These are phyloP conservation scores for Ambispora gerdemannii DNA, from an alignment of 192 early-diverging fungal genomes.

Conservation along the genomic window DNA sequence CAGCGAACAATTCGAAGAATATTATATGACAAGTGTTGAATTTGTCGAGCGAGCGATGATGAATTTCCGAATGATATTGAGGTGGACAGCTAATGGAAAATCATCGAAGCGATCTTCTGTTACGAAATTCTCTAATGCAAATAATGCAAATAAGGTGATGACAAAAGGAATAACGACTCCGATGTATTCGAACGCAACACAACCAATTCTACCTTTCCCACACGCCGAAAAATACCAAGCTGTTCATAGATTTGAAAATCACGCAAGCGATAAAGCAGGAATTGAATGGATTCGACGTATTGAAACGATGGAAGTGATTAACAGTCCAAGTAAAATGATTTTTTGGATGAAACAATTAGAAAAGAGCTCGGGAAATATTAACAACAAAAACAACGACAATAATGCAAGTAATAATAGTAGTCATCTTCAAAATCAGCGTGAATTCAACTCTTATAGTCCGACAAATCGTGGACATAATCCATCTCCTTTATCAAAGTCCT, in stretches of 20 bases:
- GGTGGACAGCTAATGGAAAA: neutral
- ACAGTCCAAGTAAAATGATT: slow-evolving; percentile 27
- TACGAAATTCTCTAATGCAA: too few species aligned
- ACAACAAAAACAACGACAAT: neutral
- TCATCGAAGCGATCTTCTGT: neutral
- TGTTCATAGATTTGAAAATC: neutral
- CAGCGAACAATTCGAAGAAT: neutral
- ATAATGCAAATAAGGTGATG: too few species aligned
- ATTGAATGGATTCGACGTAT: slow-evolving; percentile 18
- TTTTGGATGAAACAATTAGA: slow-evolving; percentile 23
- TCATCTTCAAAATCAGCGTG: neutral
- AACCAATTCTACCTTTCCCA: neutral
- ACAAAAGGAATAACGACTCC: neutral
- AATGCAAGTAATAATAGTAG: neutral
- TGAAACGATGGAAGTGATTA: slow-evolving; percentile 14
- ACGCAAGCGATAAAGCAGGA: slow-evolving; percentile 20
- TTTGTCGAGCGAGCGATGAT: neutral
- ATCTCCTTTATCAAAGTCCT: neutral
- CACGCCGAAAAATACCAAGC: neutral
- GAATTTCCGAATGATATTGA: neutral
- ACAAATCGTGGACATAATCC: neutral
- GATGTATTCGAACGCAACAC: neutral
- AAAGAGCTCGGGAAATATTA: neutral
- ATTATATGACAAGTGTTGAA: slow-evolving; percentile 11
- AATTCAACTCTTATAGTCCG: neutral